Evolutionary conservation across 345 rosid genomes (phyloP).

Genomic region (Eucalyptus cloeziana): DNA sequence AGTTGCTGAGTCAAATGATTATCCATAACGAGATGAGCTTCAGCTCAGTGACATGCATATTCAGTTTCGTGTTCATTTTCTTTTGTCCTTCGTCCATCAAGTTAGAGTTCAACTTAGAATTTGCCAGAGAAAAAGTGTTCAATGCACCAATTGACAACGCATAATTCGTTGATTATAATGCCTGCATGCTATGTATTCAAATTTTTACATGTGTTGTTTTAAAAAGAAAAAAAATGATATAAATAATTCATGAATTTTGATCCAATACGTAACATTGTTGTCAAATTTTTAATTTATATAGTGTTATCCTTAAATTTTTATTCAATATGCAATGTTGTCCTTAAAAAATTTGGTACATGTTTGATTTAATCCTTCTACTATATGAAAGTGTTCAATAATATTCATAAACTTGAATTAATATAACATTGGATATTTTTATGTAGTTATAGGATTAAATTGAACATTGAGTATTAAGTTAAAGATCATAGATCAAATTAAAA

Average conservation of each 20-base stretch:
- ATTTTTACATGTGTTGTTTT: background rate
- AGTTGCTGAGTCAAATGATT: background rate
- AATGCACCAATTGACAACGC: background rate
- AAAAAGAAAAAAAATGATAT: no score
- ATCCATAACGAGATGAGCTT: background rate
- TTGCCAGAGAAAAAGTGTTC: background rate
- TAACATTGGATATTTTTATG: background rate
- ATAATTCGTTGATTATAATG: background rate
- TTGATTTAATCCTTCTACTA: rapidly evolving
- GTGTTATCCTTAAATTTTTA: no score
- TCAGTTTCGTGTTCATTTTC: background rate
- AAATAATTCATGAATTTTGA: no score
- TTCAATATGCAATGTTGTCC: rapidly evolving
- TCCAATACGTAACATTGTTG: rapidly evolving
- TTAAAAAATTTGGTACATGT: no score
- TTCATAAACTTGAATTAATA: background rate
- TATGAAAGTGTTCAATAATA: no score
- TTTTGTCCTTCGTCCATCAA: background rate
- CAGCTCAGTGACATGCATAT: background rate
- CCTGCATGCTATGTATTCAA: background rate
- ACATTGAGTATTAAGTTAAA: no score
- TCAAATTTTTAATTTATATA: no score
- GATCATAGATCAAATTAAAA: background rate
- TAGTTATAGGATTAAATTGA: no score
- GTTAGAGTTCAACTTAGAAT: background rate